Evolutionary conservation across 1,284 basidiomycete species (phyloP), one percentile per base, ranked within the genome.

Genomic region (Tylopilus sp.): DNA sequence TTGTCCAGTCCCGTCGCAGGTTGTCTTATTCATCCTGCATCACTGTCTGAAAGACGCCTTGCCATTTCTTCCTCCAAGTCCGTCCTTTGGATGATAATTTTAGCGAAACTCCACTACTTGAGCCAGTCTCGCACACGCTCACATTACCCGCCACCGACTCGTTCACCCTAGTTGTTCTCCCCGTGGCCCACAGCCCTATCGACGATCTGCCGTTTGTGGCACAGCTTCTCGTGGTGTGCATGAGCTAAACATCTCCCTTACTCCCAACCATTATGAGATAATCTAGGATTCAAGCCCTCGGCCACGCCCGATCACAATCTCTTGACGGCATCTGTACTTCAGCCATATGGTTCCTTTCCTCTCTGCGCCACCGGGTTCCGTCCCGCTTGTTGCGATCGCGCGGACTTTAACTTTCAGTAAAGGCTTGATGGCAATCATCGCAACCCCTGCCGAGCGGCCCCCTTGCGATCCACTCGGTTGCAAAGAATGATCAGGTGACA

Each of bases 341-440:
- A 59, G 58, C 66, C 68, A 68, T 66, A 70, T 69, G 69, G 65
- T 52, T 44, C 59, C 41, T 52, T 59, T 38, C 51, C 57, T 56
- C 55, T 56, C 59, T 55, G 55, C 54, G 65, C 51, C 65, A 58
- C 56, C 69, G 67, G 68, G 60, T 56, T 64, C 62, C 63, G 61
- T 63, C 42, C 60, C 61, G 63, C 48, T 51, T 46, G 48, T 48
- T 51, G 51, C 48, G 52, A 66, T 66, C 62, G 62, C 51, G 61
- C 61, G 64, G 64, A 65, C 50, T 56, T 51, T 44, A 35, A 45
- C 45, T 37, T 51, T 53, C 59, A 45, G 6, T 39, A 43, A 28
- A 46, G 42, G 51, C 48, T 23, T 55, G 62, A 61, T 65, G 60
- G 21, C 49, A 62, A 64, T 64, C 61, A 51, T 36, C 47, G 7